These are phyloP conservation scores for Taxillus chinensis DNA, from an alignment of 164 flowering plant species.

Conservation along the genomic window DNA sequence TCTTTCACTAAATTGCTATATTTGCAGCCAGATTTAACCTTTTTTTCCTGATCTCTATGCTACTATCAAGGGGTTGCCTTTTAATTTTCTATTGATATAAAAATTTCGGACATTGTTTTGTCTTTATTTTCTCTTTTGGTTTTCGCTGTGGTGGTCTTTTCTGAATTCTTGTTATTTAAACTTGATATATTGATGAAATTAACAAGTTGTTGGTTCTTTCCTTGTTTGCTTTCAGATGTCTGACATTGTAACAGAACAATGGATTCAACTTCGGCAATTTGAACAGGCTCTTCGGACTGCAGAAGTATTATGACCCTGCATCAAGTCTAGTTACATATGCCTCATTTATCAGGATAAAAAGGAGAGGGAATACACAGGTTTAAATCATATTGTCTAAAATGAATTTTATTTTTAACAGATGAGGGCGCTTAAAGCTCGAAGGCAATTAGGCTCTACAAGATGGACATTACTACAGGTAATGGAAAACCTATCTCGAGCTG, in stretches of 20 bases:
- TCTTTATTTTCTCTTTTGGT: no score
- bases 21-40: no score
- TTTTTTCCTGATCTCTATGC: no score
- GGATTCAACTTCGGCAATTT: slow-evolving; percentile 84
- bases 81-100: no score
- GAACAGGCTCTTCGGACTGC: slow-evolving; percentile 73
- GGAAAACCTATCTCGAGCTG: neutral
- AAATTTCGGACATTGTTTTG: no score
- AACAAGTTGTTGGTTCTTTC: slow-evolving; percentile 1
- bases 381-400: neutral
- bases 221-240: slow-evolving; percentile 34
- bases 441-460: slow-evolving; percentile 20
- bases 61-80: no score
- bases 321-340: neutral
- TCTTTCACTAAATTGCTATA: no score
- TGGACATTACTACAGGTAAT: slow-evolving; percentile 55
- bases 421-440: slow-evolving; percentile 26
- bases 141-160: neutral
- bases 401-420: slow-evolving; percentile 18
- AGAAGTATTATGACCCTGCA: slow-evolving; percentile 27
- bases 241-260: slow-evolving; percentile 62
- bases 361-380: neutral
- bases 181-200: neutral
- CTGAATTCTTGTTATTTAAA: neutral
- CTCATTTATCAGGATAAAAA: neutral